Evolutionary conservation across 106 monocot species (phyloP).

Genomic region (Phalaenopsis aphrodite): DNA sequence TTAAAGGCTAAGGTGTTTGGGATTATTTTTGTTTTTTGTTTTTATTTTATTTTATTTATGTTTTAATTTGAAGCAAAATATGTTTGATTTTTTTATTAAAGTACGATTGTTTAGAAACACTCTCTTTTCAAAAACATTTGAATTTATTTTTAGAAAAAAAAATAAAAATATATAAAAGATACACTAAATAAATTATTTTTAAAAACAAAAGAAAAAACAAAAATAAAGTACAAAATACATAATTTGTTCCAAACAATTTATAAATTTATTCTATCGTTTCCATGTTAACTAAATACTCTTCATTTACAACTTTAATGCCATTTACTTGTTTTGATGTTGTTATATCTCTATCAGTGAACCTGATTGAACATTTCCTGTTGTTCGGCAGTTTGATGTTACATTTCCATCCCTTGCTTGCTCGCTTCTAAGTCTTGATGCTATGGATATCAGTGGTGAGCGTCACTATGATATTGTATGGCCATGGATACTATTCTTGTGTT

Average conservation of each 20-base stretch:
- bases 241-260: neutral
- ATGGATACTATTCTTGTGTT: constrained; percentile 2
- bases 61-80: too few species aligned
- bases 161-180: too few species aligned
- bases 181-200: too few species aligned
- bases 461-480: constrained; percentile 88
- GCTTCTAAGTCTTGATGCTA: constrained; percentile 81
- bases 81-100: too few species aligned
- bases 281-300: neutral
- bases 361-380: neutral
- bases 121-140: too few species aligned
- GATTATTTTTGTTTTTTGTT: too few species aligned
- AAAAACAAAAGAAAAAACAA: too few species aligned
- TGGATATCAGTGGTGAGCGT: constrained; percentile 96
- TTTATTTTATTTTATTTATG: too few species aligned
- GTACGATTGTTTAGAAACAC: too few species aligned
- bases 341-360: neutral
- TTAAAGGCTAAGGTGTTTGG: neutral
- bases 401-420: constrained; percentile 89
- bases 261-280: neutral
- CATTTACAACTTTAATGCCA: neutral
- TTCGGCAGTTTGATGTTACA: constrained; percentile 91
- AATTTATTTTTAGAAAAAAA: too few species aligned
- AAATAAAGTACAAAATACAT: too few species aligned
- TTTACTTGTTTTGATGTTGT: neutral